Evolutionary conservation across 441 rosid genomes (phyloP).

Genomic region (Macaranga tanarius): DNA sequence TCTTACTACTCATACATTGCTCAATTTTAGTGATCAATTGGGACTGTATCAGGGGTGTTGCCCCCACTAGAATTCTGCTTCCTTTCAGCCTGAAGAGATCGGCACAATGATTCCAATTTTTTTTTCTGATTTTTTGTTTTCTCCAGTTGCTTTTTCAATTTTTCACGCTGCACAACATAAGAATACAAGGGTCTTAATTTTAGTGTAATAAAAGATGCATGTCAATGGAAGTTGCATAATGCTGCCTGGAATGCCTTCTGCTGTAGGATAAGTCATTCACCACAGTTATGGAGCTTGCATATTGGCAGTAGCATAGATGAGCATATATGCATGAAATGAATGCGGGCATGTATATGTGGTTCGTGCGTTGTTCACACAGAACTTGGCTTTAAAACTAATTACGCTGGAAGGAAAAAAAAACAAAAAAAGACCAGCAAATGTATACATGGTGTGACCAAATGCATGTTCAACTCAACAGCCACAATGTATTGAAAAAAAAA

Average conservation of each 20-base stretch:
- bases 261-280: not conserved
- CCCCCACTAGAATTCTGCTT: conserved; percentile 43
- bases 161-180: conserved; percentile 58
- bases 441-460: no score
- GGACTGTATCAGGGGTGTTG: conserved; percentile 30
- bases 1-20: not conserved
- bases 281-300: not conserved
- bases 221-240: not conserved
- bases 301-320: not conserved
- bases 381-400: not conserved
- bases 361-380: not conserved
- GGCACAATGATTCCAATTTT: conserved; percentile 83
- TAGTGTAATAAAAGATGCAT: not conserved
- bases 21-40: conserved; percentile 15
- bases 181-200: conserved; percentile 1
- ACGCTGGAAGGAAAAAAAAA: not conserved
- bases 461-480: no score
- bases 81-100: conserved; percentile 92
- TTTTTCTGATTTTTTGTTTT: conserved; percentile 92
- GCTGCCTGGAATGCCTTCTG: not conserved
- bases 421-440: not conserved
- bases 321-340: not conserved
- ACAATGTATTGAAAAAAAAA: no score
- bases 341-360: not conserved
- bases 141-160: conserved; percentile 72